Conservation (phyloP, 805 yeast genomes). For the Wickerhamomyces chaumierensis region DNA sequence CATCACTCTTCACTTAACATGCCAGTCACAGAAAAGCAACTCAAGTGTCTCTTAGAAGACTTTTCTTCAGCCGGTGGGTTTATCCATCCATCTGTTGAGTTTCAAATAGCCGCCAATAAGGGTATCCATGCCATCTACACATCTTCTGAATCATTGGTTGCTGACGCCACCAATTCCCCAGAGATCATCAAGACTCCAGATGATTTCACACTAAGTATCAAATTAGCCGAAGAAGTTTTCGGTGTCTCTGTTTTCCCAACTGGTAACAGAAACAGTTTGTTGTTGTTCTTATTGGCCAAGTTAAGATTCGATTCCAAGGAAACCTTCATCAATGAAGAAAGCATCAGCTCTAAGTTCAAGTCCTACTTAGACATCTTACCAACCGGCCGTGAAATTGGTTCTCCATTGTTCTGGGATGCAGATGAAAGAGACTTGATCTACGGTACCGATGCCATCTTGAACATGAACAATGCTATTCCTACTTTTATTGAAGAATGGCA, state of each 20-base stretch:
- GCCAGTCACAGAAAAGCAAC: too few relatives aligned
- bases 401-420: constrained; percentile 59
- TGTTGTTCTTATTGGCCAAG: constrained; percentile 29
- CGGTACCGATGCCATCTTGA: constrained; percentile 62
- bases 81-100: constrained; percentile 24
- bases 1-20: too few relatives aligned
- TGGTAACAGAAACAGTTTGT: constrained; percentile 9
- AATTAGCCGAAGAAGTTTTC: constrained; percentile 22
- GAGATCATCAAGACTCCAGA: constrained; percentile 29
- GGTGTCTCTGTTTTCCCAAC: constrained; percentile 4
- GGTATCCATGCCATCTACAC: constrained; percentile 26
- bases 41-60: too few relatives aligned
- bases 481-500: constrained; percentile 53
- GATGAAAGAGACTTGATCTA: constrained; percentile 38
- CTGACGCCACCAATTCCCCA: constrained; percentile 1
- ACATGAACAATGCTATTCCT: constrained; percentile 35
- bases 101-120: constrained; percentile 16
- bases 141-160: constrained; percentile 2
- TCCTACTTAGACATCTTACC: constrained; percentile 45
- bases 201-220: constrained; percentile 25
- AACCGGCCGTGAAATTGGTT: constrained; percentile 27
- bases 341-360: constrained; percentile 15
- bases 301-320: constrained; percentile 25
- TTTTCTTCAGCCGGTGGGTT: too few relatives aligned
- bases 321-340: constrained; percentile 4